Evolutionary conservation across 2,329 filamentous ascomycete species (phyloP).

Genomic region (Epicoccum nigrum): DNA sequence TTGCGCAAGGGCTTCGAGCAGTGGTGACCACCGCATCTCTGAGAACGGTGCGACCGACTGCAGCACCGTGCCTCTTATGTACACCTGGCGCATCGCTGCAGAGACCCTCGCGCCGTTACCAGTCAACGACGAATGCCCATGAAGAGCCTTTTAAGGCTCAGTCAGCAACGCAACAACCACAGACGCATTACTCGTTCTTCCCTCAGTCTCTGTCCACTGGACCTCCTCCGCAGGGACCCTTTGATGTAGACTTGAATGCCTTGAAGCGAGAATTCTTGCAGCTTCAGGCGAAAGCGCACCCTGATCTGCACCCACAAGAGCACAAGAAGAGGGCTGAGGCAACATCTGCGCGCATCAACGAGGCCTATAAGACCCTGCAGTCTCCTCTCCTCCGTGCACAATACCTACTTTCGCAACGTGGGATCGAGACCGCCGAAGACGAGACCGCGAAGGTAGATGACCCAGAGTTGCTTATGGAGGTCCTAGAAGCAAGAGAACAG

Average conservation of each 20-base stretch:
- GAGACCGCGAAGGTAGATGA: conserved; percentile 74
- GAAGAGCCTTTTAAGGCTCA: conserved; percentile 26
- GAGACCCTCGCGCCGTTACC: conserved; percentile 25
- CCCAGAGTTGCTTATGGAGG: conserved; percentile 74
- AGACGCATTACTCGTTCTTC: conserved; percentile 87
- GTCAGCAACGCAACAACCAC: conserved; percentile 15
- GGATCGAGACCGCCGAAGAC: conserved; percentile 79
- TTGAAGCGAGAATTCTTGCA: conserved; percentile 86
- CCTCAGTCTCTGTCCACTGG: conserved; percentile 76
- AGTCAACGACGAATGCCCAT: conserved; percentile 28
- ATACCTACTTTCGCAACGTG: conserved; percentile 75
- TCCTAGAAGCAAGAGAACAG: conserved; percentile 73
- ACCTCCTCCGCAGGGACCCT: conserved; percentile 77
- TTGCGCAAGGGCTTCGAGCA: conserved; percentile 34
- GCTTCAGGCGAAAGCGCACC: conserved; percentile 78
- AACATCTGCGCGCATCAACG: conserved; percentile 83
- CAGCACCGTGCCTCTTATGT: conserved; percentile 36
- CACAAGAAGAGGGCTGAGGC: conserved; percentile 71
- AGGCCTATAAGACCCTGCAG: conserved; percentile 84
- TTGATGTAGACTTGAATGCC: conserved; percentile 71
- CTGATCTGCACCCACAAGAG: conserved; percentile 64
- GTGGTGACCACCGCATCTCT: conserved; percentile 22
- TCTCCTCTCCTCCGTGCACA: conserved; percentile 84
- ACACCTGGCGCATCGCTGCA: conserved; percentile 20
- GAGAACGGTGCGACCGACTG: conserved; percentile 20